Base-by-base conservation (phyloP, 1,139 yeast species). In the Trichomonascaceae sp. region DNA sequence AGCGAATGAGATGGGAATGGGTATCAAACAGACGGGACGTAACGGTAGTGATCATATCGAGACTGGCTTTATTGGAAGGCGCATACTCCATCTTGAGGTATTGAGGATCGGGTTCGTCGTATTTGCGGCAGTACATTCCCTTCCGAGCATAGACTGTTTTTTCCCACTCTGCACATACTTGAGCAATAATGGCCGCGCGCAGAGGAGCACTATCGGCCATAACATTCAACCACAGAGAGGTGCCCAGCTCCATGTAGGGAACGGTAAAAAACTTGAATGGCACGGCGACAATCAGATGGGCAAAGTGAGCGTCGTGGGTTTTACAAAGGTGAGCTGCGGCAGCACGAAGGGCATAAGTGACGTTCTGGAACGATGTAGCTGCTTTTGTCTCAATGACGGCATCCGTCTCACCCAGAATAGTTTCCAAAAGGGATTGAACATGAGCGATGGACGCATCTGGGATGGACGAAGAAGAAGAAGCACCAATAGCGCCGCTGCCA, bases 21-120 rank as follows among this genome's bases (percentile, higher is more conserved):
- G 93, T 82, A 37, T 76, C 77, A 45, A 84, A 65, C n/a, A 65
- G 56, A 34, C 65, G 60, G 5, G 66, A 62, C 0, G 73, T 72
- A 3, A 54, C 42, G 3, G 57, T 55, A 1, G 84, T 74, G 25
- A 64, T 56, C 42, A 68, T 68, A 39, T 72, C 69, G n/a, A 76
- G 65, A 6, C 62, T 66, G 29, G 64, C 65, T 44, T 73, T 75
- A 56, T 80, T 77, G 34, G 93, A 75, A 13, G 98, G 97, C 1
- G 85, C 64, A 50, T 92, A 92, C 45, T 82, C 93, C 98, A 89
- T 89, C 39, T 65, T 67, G 42, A 69, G 61, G 49, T 65, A 78
- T 38, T 77, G 84, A 5, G 93, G 78, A 33, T 65, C 64, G 1
- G 49, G 50, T n/a, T 74, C 35, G 52, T 85, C 93, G 44, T 62